These are phyloP conservation scores for Colletotrichum cuscutae DNA, from an alignment of 2,329 filamentous ascomycete genomes.

Conservation along the genomic window DNA sequence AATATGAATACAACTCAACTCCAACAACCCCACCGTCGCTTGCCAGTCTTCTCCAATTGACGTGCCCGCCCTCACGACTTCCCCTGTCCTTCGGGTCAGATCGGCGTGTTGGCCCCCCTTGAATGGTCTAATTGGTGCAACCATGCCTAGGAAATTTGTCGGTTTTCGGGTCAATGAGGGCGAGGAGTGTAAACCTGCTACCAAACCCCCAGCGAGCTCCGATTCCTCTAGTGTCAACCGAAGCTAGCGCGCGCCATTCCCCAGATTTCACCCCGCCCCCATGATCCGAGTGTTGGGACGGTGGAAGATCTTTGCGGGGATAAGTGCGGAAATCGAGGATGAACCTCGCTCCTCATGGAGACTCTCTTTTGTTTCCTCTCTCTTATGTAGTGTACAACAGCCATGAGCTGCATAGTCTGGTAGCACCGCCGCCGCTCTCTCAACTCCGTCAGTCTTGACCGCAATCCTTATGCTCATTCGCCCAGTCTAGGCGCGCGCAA, in stretches of 20 bases:
- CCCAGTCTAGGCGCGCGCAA: not conserved
- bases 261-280: conserved; percentile 31
- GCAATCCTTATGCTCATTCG: not conserved
- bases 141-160: conserved; percentile 5
- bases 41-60: conserved; percentile 2
- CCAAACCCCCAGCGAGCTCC: not conserved
- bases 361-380: not conserved
- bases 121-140: conserved; percentile 15
- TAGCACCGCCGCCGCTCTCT: not conserved
- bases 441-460: not conserved
- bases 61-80: not conserved
- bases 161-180: conserved; percentile 16
- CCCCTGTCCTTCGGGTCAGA: conserved; percentile 14
- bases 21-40: conserved; percentile 15
- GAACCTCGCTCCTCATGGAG: conserved; percentile 2
- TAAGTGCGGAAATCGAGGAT: conserved; percentile 26
- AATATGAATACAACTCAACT: conserved; percentile 3
- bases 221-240: not conserved
- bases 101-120: not conserved
- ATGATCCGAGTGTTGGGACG: conserved; percentile 14
- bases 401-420: not conserved
- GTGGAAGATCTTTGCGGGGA: conserved; percentile 19
- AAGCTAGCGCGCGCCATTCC: conserved; percentile 10
- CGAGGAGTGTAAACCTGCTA: not conserved
- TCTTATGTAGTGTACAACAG: not conserved